Conservation (phyloP, 1,284 basidiomycete genomes). For the Cryptococcus hybrid region DNA sequence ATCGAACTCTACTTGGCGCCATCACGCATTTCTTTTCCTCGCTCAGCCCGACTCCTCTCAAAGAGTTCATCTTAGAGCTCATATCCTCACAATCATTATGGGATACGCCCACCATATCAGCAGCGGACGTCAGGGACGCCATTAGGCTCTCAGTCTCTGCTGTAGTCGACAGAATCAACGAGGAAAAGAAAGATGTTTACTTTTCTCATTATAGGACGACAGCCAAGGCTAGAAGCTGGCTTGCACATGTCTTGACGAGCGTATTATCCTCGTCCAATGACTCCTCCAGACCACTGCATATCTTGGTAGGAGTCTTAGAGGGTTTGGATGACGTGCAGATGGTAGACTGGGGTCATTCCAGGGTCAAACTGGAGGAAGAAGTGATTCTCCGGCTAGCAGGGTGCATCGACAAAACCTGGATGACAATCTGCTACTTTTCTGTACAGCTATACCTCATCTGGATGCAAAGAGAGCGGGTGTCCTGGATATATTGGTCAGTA, state of each 20-base stretch:
- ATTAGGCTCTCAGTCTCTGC: slow-evolving; percentile 13
- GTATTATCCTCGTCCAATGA: background rate
- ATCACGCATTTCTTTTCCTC: slow-evolving; percentile 38
- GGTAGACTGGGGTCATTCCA: slow-evolving; percentile 26
- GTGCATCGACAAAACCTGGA: slow-evolving; percentile 1
- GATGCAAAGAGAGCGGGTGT: slow-evolving; percentile 15
- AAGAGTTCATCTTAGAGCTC: slow-evolving; percentile 19
- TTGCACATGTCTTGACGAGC: background rate
- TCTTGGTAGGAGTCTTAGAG: slow-evolving; percentile 17
- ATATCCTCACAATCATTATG: slow-evolving; percentile 24
- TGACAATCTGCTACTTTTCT: slow-evolving; percentile 13
- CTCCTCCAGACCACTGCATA: background rate
- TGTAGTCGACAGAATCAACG: slow-evolving; percentile 1
- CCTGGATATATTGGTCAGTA: slow-evolving; percentile 23
- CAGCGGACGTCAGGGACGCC: slow-evolving; percentile 9
- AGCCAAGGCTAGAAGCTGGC: slow-evolving; percentile 6
- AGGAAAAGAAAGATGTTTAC: slow-evolving; percentile 12
- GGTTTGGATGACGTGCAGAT: slow-evolving; percentile 19
- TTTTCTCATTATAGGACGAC: slow-evolving; percentile 5
- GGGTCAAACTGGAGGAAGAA: slow-evolving; percentile 27
- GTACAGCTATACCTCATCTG: slow-evolving; percentile 13
- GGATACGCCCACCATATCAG: background rate
- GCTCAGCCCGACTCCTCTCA: slow-evolving; percentile 17
- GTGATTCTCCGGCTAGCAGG: slow-evolving; percentile 17
- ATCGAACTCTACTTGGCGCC: slow-evolving; percentile 31